Conservation (phyloP, 257 asterid genomes). For the Nicotiana paniculata region DNA sequence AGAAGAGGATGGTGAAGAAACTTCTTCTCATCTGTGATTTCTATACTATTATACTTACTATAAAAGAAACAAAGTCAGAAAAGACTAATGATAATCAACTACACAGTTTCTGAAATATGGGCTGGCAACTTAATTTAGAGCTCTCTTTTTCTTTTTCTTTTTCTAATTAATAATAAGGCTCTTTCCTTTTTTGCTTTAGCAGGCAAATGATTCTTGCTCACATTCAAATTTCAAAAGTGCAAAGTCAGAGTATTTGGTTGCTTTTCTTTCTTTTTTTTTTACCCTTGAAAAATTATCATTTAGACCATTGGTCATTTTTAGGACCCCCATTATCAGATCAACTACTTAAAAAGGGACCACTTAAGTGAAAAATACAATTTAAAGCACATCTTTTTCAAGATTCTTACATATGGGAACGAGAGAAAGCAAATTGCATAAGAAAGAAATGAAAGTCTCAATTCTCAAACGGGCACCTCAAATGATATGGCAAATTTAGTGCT, state of each 20-base stretch:
- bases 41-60: not conserved
- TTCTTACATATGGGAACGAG: not conserved
- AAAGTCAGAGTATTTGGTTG: not conserved
- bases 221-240: not conserved
- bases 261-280: conserved; percentile 17
- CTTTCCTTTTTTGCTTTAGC: conserved; percentile 35
- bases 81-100: not conserved
- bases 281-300: conserved; percentile 8
- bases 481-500: not conserved
- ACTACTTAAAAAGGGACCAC: not conserved
- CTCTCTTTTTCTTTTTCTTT: conserved; percentile 11
- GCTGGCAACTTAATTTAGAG: conserved; percentile 24
- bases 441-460: not conserved
- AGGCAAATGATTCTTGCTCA: conserved; percentile 27
- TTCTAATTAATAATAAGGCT: conserved; percentile 3
- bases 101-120: conserved; percentile 18
- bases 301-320: not conserved
- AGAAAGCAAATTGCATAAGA: not conserved
- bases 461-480: not conserved
- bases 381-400: not conserved
- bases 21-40: conserved; percentile 10
- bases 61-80: not conserved
- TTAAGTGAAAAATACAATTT: not conserved
- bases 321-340: not conserved
- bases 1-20: conserved; percentile 6